Evolutionary conservation across 2,329 filamentous ascomycete species (phyloP), one percentile per base, ranked within the genome.

Genomic region (Clonostachys sp.): DNA sequence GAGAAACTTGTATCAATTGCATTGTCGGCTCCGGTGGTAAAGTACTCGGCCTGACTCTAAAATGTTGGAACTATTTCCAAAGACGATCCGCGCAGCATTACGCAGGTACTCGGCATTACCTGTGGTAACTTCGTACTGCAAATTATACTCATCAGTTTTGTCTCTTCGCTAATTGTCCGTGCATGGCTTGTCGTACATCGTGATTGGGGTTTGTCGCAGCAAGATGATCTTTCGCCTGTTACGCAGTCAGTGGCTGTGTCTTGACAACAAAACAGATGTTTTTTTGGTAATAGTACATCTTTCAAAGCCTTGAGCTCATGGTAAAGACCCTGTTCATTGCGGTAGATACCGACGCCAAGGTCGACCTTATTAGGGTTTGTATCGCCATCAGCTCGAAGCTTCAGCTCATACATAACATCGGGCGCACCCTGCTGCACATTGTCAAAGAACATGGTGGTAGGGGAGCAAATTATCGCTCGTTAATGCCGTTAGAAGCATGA

Each of bases 291-390:
- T 40, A 41, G 4, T 65, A 50, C 5, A 52, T 39, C 36, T 39
- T 17, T 39, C 6, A 39, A 17, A 10, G 36, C 58, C 4, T 53
- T 44, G 16, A 67, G 47, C 44, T 66, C 63, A 48, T 63, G 57
- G 44, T 64, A 66, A 9, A 46, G 40, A 2, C 61, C 62, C 9
- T 57, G 18, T 42, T 66, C 62, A 36, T 63, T 64, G 7, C 65
- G 54, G 47, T 66, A 68, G 17, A 68, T 61, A 1, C 64, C 65
- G 12, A 66, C 63, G 12, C 64, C 65, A 6, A 69, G 51, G 44
- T 68, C 65, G 9, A 67, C 59, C 46, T 68, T 68, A 13, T 56
- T 46, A 1, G 58, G 54, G 13, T 50, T 53, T 2, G 42, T 47
- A 36, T 68, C 65, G 18, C 48, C 53, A 34, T 64, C 60, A 6